Percentiles rank a stretch among this genome's conserved stretches.
phyloP scores from a whole-genome alignment of 768 basidiomycete species.

The Boletus rubescentipes region DNA sequence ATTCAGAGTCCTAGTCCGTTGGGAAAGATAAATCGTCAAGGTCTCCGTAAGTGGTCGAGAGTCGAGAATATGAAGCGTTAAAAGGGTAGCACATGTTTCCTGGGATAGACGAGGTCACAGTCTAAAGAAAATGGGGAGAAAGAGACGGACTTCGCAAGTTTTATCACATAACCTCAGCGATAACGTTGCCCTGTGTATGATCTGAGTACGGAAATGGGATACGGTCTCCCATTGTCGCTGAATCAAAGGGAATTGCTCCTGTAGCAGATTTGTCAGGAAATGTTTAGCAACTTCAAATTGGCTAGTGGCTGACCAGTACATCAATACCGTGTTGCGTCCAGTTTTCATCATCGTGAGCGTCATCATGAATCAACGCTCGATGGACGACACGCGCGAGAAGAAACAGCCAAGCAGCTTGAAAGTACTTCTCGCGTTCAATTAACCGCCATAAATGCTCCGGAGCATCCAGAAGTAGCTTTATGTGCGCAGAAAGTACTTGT shows the following conservation, averaged over 20 bases:
- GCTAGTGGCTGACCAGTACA: constrained; percentile 47
- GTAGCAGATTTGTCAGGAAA: background rate
- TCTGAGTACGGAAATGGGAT: constrained; percentile 83
- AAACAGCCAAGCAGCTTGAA: constrained; percentile 87
- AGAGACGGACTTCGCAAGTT: constrained; percentile 49
- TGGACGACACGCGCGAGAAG: constrained; percentile 84
- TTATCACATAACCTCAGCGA: constrained; percentile 63
- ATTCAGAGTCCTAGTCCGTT: constrained; percentile 63
- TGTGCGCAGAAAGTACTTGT: constrained; percentile 79
- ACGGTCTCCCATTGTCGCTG: constrained; percentile 94
- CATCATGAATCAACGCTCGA: constrained; percentile 62
- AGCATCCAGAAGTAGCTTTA: constrained; percentile 89
- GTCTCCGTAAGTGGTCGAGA: constrained; percentile 77
- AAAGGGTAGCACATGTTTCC: constrained; percentile 74
- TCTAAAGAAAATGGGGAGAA: background rate
- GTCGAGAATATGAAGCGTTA: constrained; percentile 88
- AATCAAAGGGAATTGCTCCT: constrained; percentile 87
- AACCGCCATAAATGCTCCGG: constrained; percentile 91
- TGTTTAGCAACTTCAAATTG: background rate
- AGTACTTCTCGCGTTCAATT: constrained; percentile 75
- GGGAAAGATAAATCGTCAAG: constrained; percentile 64
- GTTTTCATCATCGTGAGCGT: constrained; percentile 60
- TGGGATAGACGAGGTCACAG: constrained; percentile 27
- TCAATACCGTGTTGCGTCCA: constrained; percentile 63
- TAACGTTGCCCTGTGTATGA: constrained; percentile 82